Percentiles rank a stretch among this genome's conserved stretches.
Evolutionary conservation across 192 early-diverging fungal genomes (phyloP).

Genomic region (Coemansia sp.): DNA sequence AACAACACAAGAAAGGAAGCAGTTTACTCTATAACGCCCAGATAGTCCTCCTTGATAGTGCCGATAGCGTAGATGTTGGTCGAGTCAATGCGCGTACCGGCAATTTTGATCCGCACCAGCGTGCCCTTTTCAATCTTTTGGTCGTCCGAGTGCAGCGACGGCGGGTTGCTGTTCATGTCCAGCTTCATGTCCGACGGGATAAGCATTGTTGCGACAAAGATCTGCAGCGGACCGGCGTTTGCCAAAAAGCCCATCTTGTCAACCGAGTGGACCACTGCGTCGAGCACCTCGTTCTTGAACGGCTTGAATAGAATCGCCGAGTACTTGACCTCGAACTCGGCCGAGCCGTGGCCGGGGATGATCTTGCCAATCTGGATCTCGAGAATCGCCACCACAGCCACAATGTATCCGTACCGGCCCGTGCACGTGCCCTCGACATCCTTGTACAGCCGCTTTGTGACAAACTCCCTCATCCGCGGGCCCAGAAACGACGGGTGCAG

Average conservation of each 20-base stretch:
- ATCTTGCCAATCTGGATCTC: slow-evolving; percentile 80
- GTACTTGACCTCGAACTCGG: slow-evolving; percentile 89
- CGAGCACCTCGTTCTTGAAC: slow-evolving; percentile 94
- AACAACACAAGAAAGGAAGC: background rate
- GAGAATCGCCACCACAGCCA: slow-evolving; percentile 76
- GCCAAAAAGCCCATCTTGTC: slow-evolving; percentile 96
- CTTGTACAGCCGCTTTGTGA: slow-evolving; percentile 78
- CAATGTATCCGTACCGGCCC: slow-evolving; percentile 90
- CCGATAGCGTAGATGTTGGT: slow-evolving; percentile 94
- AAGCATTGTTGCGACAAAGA: slow-evolving; percentile 81
- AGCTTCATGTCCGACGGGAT: slow-evolving; percentile 88
- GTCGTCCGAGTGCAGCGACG: slow-evolving; percentile 76
- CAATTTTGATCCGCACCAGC: slow-evolving; percentile 81
- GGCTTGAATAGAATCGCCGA: slow-evolving; percentile 97
- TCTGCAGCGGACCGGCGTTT: slow-evolving; percentile 88
- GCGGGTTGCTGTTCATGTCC: slow-evolving; percentile 82
- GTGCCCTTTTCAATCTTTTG: slow-evolving; percentile 81
- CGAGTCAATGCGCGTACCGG: slow-evolving; percentile 85
- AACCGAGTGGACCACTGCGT: slow-evolving; percentile 83
- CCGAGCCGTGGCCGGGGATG: slow-evolving; percentile 70
- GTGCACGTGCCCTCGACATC: slow-evolving; percentile 96
- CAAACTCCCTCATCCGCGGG: slow-evolving; percentile 67
- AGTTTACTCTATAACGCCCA: slow-evolving; percentile 72
- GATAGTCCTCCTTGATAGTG: slow-evolving; percentile 96
- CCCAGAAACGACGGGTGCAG: slow-evolving; percentile 93